phyloP scores from a whole-genome alignment of 2,329 filamentous ascomycete species.

The Curvularia sp. region DNA sequence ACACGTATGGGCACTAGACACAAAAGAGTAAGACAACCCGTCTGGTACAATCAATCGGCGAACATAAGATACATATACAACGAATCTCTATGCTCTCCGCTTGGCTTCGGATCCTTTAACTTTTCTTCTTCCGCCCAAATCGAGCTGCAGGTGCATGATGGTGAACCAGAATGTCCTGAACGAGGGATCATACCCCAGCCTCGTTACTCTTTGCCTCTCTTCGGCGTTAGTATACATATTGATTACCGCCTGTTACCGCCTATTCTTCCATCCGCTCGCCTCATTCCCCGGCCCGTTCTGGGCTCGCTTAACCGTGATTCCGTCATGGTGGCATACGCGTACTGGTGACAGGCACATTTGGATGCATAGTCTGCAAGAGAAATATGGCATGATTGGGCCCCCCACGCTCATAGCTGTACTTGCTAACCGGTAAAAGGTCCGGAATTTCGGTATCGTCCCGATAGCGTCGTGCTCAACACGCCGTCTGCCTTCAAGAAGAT shows the following conservation, averaged over 20 bases:
- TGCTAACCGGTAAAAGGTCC: conserved; percentile 9
- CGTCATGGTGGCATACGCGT: conserved; percentile 67
- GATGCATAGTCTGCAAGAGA: conserved; percentile 73
- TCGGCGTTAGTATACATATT: conserved; percentile 19
- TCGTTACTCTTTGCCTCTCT: conserved; percentile 8
- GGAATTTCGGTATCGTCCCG: conserved; percentile 72
- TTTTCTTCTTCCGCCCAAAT: conserved; percentile 10
- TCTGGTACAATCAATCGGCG: not conserved
- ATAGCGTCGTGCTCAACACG: conserved; percentile 76
- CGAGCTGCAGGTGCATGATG: conserved; percentile 14
- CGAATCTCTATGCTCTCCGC: conserved; percentile 6
- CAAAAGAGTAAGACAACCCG: not conserved
- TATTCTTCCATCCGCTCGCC: conserved; percentile 34
- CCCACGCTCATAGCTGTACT: not conserved
- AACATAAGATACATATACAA: conserved; percentile 16
- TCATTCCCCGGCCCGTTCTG: conserved; percentile 36
- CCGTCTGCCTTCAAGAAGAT: conserved; percentile 57
- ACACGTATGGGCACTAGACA: not conserved
- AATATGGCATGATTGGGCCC: conserved; percentile 62
- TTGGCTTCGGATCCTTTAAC: conserved; percentile 1
- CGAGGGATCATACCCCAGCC: conserved; percentile 11
- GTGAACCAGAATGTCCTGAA: not conserved
- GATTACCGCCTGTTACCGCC: conserved; percentile 22
- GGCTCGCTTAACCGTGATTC: conserved; percentile 29
- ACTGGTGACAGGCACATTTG: conserved; percentile 75